These are phyloP conservation scores for Strobilomyces echinocephalus DNA, from an alignment of 768 basidiomycete genomes.

Conservation along the genomic window DNA sequence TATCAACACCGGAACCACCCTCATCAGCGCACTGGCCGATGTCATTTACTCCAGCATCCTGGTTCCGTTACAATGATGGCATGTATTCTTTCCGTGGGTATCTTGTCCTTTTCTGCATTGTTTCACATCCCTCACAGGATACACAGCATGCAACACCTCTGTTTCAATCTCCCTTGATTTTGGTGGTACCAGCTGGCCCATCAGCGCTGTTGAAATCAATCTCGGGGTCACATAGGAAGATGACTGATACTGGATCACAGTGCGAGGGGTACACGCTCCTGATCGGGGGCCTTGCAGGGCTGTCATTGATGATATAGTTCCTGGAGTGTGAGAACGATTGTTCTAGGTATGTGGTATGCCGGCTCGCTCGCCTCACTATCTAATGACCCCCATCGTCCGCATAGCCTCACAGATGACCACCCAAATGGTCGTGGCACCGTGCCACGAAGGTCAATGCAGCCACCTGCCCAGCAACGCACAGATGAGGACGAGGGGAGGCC, in stretches of 20 bases:
- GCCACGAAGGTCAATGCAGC: too few species aligned
- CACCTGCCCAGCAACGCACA: too few species aligned
- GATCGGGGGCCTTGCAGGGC: constrained; percentile 62
- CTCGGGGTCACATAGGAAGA: constrained; percentile 48
- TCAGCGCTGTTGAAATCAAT: constrained; percentile 75
- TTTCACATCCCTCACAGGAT: background rate
- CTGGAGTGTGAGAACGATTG: too few species aligned
- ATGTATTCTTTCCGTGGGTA: constrained; percentile 76
- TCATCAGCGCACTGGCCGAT: constrained; percentile 76
- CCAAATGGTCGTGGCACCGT: too few species aligned
- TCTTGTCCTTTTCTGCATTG: background rate
- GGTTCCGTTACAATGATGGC: constrained; percentile 55
- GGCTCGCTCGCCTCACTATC: too few species aligned
- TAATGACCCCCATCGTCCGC: too few species aligned
- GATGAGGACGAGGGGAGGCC: too few species aligned
- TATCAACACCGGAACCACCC: constrained; percentile 93
- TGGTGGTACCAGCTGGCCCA: constrained; percentile 74
- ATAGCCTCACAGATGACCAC: too few species aligned
- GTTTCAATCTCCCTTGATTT: constrained; percentile 65
- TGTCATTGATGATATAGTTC: constrained; percentile 72
- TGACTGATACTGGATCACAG: constrained; percentile 33
- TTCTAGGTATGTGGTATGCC: too few species aligned
- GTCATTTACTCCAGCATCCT: constrained; percentile 67
- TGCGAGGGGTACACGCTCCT: constrained; percentile 67
- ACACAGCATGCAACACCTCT: constrained; percentile 59